Conservation (phyloP, 176 grass and related monocot species). For the Pharus latifolius region DNA sequence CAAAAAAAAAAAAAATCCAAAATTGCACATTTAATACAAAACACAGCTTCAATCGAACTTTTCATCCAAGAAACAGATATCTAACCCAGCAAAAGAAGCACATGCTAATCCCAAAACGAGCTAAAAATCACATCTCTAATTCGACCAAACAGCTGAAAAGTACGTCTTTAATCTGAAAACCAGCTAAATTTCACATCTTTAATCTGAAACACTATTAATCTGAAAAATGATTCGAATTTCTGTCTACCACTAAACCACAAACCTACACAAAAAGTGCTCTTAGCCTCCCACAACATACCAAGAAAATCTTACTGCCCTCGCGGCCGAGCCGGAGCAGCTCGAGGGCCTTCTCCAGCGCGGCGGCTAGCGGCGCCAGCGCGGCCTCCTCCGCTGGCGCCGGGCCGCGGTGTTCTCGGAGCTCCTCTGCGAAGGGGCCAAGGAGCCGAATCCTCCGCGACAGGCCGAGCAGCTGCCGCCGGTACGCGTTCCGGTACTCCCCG, state of each 20-base stretch:
- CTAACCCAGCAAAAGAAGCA: too few relatives aligned
- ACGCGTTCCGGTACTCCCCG: constrained; percentile 59
- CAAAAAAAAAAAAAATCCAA: background rate
- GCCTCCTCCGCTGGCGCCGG: background rate
- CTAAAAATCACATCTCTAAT: too few relatives aligned
- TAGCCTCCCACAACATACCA: too few relatives aligned
- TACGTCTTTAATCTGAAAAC: too few relatives aligned
- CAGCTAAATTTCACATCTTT: too few relatives aligned
- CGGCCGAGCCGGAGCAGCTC: constrained; percentile 42
- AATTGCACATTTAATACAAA: background rate
- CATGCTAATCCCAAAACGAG: too few relatives aligned
- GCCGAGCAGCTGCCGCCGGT: constrained; percentile 57
- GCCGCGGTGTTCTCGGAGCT: constrained; percentile 40
- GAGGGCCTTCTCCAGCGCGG: constrained; percentile 38
- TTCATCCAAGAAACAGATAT: background rate
- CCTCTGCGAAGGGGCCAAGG: constrained; percentile 69
- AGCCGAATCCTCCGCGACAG: constrained; percentile 64
- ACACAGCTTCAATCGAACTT: background rate
- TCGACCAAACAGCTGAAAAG: too few relatives aligned
- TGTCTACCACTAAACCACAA: too few relatives aligned
- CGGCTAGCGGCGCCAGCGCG: constrained; percentile 36
- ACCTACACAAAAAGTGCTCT: too few relatives aligned
- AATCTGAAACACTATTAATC: too few relatives aligned
- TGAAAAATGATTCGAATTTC: too few relatives aligned
- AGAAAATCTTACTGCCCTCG: constrained; percentile 73